Conservation (phyloP, 805 yeast genomes). For the Wickerhamiella kurtzmanii region DNA sequence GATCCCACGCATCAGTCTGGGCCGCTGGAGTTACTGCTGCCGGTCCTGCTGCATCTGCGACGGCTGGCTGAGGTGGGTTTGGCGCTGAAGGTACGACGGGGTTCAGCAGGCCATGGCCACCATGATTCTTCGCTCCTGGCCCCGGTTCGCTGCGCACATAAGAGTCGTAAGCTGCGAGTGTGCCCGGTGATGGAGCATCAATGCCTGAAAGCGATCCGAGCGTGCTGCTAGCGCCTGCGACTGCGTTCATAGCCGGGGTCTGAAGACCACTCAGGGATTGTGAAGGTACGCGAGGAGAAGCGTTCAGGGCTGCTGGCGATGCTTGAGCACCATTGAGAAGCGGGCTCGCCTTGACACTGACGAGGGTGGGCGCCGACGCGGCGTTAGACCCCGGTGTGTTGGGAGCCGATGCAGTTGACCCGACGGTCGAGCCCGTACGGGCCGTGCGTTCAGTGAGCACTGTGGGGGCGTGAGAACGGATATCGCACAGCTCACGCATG, state of each 20-base stretch:
- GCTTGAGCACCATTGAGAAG: neutral
- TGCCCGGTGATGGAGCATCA: neutral
- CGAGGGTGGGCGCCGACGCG: no score
- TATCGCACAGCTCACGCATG: constrained; percentile 75
- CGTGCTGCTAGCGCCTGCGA: no score
- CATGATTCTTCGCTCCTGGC: neutral
- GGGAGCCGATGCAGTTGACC: neutral
- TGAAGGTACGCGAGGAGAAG: neutral
- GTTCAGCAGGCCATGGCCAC: neutral
- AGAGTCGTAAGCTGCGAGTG: neutral
- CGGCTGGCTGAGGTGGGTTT: neutral
- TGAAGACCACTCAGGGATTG: neutral
- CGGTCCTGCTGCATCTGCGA: neutral
- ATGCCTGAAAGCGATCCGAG: no score
- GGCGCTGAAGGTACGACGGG: neutral
- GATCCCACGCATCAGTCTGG: neutral
- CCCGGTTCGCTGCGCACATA: neutral
- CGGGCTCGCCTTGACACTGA: neutral
- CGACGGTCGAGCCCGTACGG: neutral
- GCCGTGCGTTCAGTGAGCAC: constrained; percentile 14
- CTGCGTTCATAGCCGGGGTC: no score
- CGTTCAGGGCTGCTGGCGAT: no score
- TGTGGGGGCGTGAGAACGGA: constrained; percentile 33
- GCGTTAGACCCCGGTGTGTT: neutral
- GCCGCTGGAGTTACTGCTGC: neutral